Evolutionary conservation across 2,329 filamentous ascomycete genomes (phyloP).

Genomic region (Sclerotinia minor): DNA sequence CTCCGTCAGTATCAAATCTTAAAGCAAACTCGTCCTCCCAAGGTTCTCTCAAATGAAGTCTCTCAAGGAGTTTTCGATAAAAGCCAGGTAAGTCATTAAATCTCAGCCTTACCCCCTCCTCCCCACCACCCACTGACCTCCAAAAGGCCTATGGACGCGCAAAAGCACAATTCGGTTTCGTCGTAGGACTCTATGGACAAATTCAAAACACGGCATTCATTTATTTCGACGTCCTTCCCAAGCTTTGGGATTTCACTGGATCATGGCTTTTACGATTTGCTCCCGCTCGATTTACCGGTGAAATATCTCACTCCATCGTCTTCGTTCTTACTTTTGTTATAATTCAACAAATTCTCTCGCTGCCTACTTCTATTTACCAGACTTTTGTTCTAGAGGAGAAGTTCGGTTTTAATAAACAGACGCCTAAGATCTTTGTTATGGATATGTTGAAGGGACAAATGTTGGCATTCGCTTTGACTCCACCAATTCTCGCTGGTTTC

Average conservation of each 20-base stretch:
- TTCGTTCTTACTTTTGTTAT: slow-evolving; percentile 88
- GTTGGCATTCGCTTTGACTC: slow-evolving; percentile 74
- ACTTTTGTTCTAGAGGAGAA: slow-evolving; percentile 95
- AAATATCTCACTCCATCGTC: slow-evolving; percentile 89
- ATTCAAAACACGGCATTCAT: slow-evolving; percentile 87
- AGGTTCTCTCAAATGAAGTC: slow-evolving; percentile 85
- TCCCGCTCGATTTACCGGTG: slow-evolving; percentile 78
- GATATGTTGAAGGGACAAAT: slow-evolving; percentile 91
- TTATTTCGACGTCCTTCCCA: slow-evolving; percentile 86
- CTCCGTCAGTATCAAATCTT: slow-evolving; percentile 87
- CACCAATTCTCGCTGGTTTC: slow-evolving; percentile 88
- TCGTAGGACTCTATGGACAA: slow-evolving; percentile 80
- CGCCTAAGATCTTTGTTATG: slow-evolving; percentile 78
- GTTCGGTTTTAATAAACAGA: slow-evolving; percentile 99
- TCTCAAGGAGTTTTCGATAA: slow-evolving; percentile 91
- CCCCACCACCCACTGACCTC: slow-evolving; percentile 27
- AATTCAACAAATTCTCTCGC: slow-evolving; percentile 73
- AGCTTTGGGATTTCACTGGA: slow-evolving; percentile 84
- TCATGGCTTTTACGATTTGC: slow-evolving; percentile 70
- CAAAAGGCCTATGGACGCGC: slow-evolving; percentile 82
- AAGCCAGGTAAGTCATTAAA: slow-evolving; percentile 61
- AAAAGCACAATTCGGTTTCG: slow-evolving; percentile 86
- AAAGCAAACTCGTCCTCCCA: slow-evolving; percentile 75
- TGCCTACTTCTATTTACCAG: slow-evolving; percentile 86
- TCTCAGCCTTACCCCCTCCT: slow-evolving; percentile 23